A percentile compares a stretch with the other conserved stretches of the same genome.
These are phyloP conservation scores for Solanum hybrid DNA, from an alignment of 305 asterid species.

Conservation along the genomic window DNA sequence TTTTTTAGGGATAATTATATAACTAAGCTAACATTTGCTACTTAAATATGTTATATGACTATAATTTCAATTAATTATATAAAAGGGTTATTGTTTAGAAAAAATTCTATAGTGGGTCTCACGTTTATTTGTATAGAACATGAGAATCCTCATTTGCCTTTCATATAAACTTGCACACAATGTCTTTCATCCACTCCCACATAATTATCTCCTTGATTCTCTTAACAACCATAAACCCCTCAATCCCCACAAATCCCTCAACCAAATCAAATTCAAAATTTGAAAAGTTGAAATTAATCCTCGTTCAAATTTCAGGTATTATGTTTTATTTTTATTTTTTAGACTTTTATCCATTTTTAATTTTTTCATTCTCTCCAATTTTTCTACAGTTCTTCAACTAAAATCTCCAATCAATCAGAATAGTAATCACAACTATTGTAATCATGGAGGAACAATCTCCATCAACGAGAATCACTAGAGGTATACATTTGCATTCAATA, in stretches of 20 bases:
- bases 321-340: too few relatives aligned
- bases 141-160: background rate
- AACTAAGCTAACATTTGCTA: too few relatives aligned
- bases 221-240: background rate
- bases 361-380: too few relatives aligned
- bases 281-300: background rate
- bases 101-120: background rate
- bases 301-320: too few relatives aligned
- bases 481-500: background rate
- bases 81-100: too few relatives aligned
- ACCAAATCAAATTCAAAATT: too few relatives aligned
- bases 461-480: background rate
- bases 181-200: background rate
- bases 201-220: too few relatives aligned
- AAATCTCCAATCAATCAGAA: rapidly evolving
- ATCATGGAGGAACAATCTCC: background rate
- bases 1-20: too few relatives aligned
- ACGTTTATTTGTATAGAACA: background rate
- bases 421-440: background rate
- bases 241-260: background rate
- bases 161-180: background rate
- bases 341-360: too few relatives aligned
- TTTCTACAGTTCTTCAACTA: too few relatives aligned
- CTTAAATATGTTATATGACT: too few relatives aligned
- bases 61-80: too few relatives aligned